These are phyloP conservation scores for Candida sithepensis DNA, from an alignment of 805 yeast species.

Conservation along the genomic window DNA sequence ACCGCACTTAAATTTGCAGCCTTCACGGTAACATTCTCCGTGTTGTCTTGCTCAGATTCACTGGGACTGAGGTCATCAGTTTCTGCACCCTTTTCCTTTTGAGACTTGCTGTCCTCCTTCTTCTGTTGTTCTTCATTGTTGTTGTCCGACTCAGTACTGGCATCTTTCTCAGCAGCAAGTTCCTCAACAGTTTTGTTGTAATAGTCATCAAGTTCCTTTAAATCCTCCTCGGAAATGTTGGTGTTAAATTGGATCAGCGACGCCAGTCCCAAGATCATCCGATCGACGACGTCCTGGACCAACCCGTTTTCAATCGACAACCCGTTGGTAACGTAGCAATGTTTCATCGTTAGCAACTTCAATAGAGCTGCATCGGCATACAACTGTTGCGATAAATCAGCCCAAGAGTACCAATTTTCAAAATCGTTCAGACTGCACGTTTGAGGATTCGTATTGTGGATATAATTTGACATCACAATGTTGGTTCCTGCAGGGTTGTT, in stretches of 20 bases:
- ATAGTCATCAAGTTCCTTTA: slow-evolving; percentile 14
- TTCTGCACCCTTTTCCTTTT: no score
- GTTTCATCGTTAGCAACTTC: slow-evolving; percentile 32
- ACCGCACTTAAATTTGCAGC: no score
- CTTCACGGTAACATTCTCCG: no score
- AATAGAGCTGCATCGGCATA: slow-evolving; percentile 38
- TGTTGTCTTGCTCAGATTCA: no score
- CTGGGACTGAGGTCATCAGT: not conserved
- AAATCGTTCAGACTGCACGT: slow-evolving; percentile 20
- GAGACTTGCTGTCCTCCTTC: no score
- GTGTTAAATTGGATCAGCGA: slow-evolving; percentile 23
- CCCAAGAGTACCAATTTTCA: slow-evolving; percentile 34
- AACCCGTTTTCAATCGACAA: slow-evolving; percentile 24
- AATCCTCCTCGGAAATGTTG: slow-evolving; percentile 14
- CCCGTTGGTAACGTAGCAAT: slow-evolving; percentile 22
- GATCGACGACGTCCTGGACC: slow-evolving; percentile 28
- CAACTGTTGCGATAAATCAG: slow-evolving; percentile 34
- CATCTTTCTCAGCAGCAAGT: slow-evolving; percentile 3
- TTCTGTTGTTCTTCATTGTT: not conserved
- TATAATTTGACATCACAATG: slow-evolving; percentile 21
- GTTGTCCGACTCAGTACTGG: slow-evolving; percentile 1
- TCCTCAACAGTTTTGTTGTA: slow-evolving; percentile 10
- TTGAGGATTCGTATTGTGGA: slow-evolving; percentile 24
- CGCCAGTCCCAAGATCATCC: slow-evolving; percentile 28
- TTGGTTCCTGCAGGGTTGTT: slow-evolving; percentile 22